A percentile compares a stretch with the other conserved stretches of the same genome.
Conservation (phyloP, 768 basidiomycete genomes). For the Lactarius vividus region DNA sequence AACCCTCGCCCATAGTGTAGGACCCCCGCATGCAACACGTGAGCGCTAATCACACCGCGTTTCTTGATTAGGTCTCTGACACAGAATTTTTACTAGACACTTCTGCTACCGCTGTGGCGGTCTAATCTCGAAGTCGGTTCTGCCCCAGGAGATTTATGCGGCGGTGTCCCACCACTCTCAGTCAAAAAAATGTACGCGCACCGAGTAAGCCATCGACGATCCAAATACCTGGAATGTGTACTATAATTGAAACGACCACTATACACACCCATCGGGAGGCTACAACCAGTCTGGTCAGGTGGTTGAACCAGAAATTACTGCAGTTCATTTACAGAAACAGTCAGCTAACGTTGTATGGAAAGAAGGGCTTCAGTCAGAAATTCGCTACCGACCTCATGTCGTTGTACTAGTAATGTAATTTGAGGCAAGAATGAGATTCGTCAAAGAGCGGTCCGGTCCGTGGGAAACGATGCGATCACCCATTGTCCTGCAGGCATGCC, state of each 20-base stretch:
- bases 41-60: neutral
- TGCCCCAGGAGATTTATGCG: slow-evolving; percentile 32
- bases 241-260: neutral
- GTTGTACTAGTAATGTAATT: neutral
- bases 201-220: slow-evolving; percentile 26
- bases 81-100: slow-evolving; percentile 33
- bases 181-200: slow-evolving; percentile 35
- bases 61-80: slow-evolving; percentile 1
- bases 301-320: neutral
- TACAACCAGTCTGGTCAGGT: neutral
- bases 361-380: neutral
- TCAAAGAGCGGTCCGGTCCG: too few species aligned
- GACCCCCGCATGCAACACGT: slow-evolving; percentile 54
- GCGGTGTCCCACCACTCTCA: slow-evolving; percentile 37
- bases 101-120: slow-evolving; percentile 54
- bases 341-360: too few species aligned
- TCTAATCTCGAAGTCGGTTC: slow-evolving; percentile 43
- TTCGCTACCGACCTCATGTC: too few species aligned
- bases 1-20: slow-evolving; percentile 40
- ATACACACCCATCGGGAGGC: neutral
- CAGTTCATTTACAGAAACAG: neutral
- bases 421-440: neutral
- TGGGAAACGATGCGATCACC: too few species aligned
- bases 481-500: too few species aligned
- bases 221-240: neutral